Base-by-base conservation (phyloP, 352 stramenopile species). In the Phytopythium ostracodes region DNA sequence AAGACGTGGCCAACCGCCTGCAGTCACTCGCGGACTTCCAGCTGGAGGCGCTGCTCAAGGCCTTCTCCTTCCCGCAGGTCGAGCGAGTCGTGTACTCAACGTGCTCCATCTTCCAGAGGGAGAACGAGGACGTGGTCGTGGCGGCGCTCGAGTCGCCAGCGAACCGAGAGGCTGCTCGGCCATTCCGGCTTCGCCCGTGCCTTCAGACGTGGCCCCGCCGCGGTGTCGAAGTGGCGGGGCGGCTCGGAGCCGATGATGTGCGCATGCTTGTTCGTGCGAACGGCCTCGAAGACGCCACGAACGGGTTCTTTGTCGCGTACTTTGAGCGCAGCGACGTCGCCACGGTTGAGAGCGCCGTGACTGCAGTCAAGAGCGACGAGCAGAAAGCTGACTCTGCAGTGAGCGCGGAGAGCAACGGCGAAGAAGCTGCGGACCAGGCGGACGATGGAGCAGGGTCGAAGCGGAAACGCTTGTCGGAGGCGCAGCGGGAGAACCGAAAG, bases 271-370 rank as follows among this genome's bases (percentile, higher is more conserved):
- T 99, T 54, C 82, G 97, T 27, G 94, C 91, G 12, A 87, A 98
- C 71, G 82, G 87, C 1, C 78, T 96, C 42, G 92, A 98, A 52
- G 92, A 98, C 73, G 86, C 81, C 46, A 98, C 96, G 5, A 98
- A 98, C 72, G 96, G 96, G 24, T 99, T 99, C 72, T 99, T 99
- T 66, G 95, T 99, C 6, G 84, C 89, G 33, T 98, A 97, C 71
- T 98, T 99, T 73, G 91, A 97, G 63, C 83, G 94, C 6, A 44
- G 65, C 17, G 35, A 31, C n/a, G 36, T 43, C 2, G 56, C 18
- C 29, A 52, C 20, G 5, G 10, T 24, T 56, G 47, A 27, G 60
- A 51, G 22, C 49, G 27, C 5, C 24, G 50, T 3, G 49, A 56
- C 43, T 4, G 22, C 25, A 55, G 53, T 5, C 15, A 56, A 60